Evolutionary conservation across 1,284 basidiomycete genomes (phyloP).

Genomic region (Wolfiporia cocos): DNA sequence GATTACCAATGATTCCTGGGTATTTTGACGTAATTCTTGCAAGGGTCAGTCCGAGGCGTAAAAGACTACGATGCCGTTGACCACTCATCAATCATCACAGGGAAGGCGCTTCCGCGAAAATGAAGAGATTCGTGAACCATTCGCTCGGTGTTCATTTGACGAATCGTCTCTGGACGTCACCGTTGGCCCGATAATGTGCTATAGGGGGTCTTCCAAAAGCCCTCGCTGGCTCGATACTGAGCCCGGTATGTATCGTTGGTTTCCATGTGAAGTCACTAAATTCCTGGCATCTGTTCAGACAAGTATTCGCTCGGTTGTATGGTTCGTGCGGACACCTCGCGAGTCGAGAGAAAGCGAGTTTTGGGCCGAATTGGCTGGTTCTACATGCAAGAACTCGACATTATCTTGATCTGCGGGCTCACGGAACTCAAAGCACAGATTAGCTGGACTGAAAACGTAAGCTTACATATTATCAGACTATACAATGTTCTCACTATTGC

Average conservation of each 20-base stretch:
- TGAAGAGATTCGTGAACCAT: conserved; percentile 35
- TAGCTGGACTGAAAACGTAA: conserved; percentile 36
- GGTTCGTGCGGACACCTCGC: conserved; percentile 34
- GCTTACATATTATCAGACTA: too few relatives aligned
- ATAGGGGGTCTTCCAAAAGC: conserved; percentile 29
- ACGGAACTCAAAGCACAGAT: conserved; percentile 40
- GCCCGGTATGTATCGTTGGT: conserved; percentile 27
- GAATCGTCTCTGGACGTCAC: too few relatives aligned
- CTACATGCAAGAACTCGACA: conserved; percentile 36
- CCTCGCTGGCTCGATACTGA: conserved; percentile 42
- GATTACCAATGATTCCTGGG: conserved; percentile 23
- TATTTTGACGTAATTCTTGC: conserved; percentile 28
- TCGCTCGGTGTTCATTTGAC: too few relatives aligned
- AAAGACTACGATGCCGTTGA: too few relatives aligned
- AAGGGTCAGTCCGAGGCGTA: too few relatives aligned
- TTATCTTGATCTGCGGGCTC: conserved; percentile 44
- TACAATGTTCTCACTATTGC: too few relatives aligned
- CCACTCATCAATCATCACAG: too few relatives aligned
- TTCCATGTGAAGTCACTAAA: too few relatives aligned
- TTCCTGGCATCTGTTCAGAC: conserved; percentile 29
- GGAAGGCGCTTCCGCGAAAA: conserved; percentile 27
- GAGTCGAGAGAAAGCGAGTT: conserved; percentile 18
- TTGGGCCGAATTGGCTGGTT: conserved; percentile 20
- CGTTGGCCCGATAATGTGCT: conserved; percentile 37
- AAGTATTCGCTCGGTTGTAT: conserved; percentile 38